Evolutionary conservation across 495 filamentous ascomycete genomes (phyloP), one percentile per base, ranked within the genome.

Genomic region (Bathelium albidoporum): DNA sequence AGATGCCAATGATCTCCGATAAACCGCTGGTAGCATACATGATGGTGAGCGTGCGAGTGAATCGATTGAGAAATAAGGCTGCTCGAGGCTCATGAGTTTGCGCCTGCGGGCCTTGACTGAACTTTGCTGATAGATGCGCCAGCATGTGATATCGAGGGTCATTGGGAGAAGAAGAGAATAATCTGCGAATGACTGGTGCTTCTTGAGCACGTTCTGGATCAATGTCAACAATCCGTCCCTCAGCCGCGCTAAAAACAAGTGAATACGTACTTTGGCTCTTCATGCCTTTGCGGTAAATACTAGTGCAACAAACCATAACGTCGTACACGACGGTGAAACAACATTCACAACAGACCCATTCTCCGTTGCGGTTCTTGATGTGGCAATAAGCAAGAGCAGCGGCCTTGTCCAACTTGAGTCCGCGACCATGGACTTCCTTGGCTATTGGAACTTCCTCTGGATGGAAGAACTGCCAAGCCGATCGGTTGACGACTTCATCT

Each of bases 131-230:
- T 26, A 95, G 79, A 65, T 91, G 89, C 26, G 88, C 87, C 62
- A 95, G 78, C 90, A 95, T 95, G 74, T 93, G 90, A 71, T 94
- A 95, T 52, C 91, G 86, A 49, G 91, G 90, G 72, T 95, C 90
- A 71, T 83, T 79, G 12, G 88, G 89, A 2, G 89, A 91, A 29
- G 87, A 89, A 22, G 89, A 86, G 73, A 95, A 95, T 34, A 91
- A 78, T 22, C 83, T 81, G 60, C 90, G 83, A 59, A 95, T 86
- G 58, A 88, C 81, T 7, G 90, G 90, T 61, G 90, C 90, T 66
- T 89, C 87, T n/a, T 82, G 77, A 32, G 87, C 87, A 69, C 90
- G 84, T 69, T 87, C 90, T 95, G 69, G 32, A 24, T 9, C 24
- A 62, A 45, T 61, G 28, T 36, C 5, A 29, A 24, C 22, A 22